These are phyloP conservation scores for Vitis hybrid DNA, from an alignment of 177 flowering plant genomes.

Conservation along the genomic window DNA sequence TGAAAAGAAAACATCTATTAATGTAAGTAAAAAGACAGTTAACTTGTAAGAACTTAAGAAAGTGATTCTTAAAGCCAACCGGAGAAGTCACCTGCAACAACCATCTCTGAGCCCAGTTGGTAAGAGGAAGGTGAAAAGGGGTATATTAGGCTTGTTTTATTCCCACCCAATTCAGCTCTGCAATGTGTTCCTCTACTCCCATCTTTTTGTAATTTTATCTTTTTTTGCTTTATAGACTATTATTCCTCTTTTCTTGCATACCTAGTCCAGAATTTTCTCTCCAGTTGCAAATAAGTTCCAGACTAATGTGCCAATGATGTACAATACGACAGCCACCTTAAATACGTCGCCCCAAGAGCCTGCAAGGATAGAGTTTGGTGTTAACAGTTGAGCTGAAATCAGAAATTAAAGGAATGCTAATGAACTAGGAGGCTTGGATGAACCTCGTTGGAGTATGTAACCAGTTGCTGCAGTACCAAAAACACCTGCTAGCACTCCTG, in stretches of 20 bases:
- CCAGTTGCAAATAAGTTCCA: slow-evolving; percentile 97
- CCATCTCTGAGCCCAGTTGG: too few species aligned
- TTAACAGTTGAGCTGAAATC: not conserved
- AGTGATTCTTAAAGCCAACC: too few species aligned
- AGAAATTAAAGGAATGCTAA: not conserved
- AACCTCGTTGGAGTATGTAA: slow-evolving; percentile 82
- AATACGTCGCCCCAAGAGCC: slow-evolving; percentile 99
- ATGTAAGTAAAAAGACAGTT: not conserved
- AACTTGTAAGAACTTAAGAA: not conserved
- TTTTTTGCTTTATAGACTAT: not conserved
- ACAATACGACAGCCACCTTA: slow-evolving; percentile 82
- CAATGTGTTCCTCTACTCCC: not conserved
- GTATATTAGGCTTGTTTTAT: too few species aligned
- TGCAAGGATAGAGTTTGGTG: slow-evolving; percentile 22
- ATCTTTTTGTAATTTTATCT: not conserved
- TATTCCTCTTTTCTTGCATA: not conserved
- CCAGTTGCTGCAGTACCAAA: slow-evolving; percentile 86
- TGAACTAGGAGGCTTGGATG: not conserved
- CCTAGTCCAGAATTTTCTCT: slow-evolving; percentile 85
- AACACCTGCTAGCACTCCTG: slow-evolving; percentile 82
- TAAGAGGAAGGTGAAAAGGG: too few species aligned
- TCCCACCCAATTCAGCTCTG: too few species aligned
- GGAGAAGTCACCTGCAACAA: too few species aligned
- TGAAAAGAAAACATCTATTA: not conserved
- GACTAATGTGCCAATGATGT: slow-evolving; percentile 83